Evolutionary conservation across 306 rosid genomes (phyloP).

Genomic region (Purshia tridentata): DNA sequence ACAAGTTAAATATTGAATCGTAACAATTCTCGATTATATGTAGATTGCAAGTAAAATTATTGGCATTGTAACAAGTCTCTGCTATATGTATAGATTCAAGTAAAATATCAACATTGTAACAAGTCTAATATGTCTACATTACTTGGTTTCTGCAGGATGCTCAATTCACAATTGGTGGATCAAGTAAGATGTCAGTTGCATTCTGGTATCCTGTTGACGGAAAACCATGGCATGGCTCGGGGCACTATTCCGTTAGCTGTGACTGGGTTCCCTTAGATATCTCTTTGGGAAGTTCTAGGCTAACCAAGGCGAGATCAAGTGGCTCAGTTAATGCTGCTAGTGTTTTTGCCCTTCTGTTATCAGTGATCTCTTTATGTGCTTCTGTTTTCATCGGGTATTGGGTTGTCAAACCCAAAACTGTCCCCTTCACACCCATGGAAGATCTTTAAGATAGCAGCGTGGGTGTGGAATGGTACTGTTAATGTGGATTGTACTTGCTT

Average conservation of each 20-base stretch:
- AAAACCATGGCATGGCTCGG: slow-evolving; percentile 88
- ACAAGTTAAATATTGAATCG: background rate
- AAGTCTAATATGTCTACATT: slow-evolving; percentile 12
- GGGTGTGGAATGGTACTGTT: slow-evolving; percentile 44
- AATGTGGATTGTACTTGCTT: slow-evolving; percentile 42
- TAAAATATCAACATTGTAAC: background rate
- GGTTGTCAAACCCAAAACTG: slow-evolving; percentile 45
- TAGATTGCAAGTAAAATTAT: background rate
- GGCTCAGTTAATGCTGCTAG: slow-evolving; percentile 59
- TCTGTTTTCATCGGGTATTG: slow-evolving; percentile 70
- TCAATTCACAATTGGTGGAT: slow-evolving; percentile 74
- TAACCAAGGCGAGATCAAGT: slow-evolving; percentile 29
- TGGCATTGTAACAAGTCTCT: background rate
- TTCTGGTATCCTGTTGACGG: slow-evolving; percentile 88
- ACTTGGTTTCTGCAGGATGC: slow-evolving; percentile 71
- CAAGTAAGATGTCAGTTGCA: slow-evolving; percentile 86
- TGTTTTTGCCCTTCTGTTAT: slow-evolving; percentile 75
- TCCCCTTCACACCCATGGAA: slow-evolving; percentile 59
- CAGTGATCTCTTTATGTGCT: slow-evolving; percentile 82
- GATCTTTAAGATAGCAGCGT: slow-evolving; percentile 51
- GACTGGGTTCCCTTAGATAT: slow-evolving; percentile 87
- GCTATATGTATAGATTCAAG: background rate
- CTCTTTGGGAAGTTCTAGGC: slow-evolving; percentile 43
- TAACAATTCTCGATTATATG: background rate
- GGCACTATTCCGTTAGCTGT: slow-evolving; percentile 80